Base-by-base conservation (phyloP, 805 yeast genomes). In the Maudiozyma serrabonitensis region DNA sequence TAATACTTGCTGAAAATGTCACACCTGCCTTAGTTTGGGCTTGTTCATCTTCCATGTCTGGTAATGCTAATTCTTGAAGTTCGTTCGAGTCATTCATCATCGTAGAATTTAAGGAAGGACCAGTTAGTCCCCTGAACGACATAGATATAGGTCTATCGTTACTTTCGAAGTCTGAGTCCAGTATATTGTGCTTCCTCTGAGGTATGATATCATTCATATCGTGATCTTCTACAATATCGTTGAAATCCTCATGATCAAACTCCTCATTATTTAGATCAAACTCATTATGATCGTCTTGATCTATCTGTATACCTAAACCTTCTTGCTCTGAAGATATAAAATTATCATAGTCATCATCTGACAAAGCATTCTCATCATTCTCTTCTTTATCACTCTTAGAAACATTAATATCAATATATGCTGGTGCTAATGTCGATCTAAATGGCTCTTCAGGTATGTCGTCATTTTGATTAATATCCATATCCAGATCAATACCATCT, bases 1-100 rank as follows among this genome's bases (percentile, higher is more conserved):
- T 76, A 50, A 93, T 87, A 56, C 88, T 74, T 1, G 95, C 82
- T 5, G 95, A 84, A 67, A 91, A 91, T 45, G 79, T 47, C 7
- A 53, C 49, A 15, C 41, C 15, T 7, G 26, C 16, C 2, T 23
- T 16, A 13, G 42, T 19, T 39, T 39, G 25, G 13, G 18, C 42
- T 39, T 39, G 26, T 39, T 39, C 26, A 19, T 13, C 8, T 19
- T 18, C 42, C 16, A 23, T 13, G 4, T 21, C 23, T 21, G 23
- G 23, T 13, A 19, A 2, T n/a, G 8, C 38, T 12, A 21, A 28
- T 4, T 46, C 44, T 18, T 25, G 37, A 25, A 21, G 7, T 11
- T 28, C 32, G 12, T 28, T 28, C 12, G 32, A 28, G 32, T 28
- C 32, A 28, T n/a, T 19, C 42, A 39, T 39, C 9, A 19, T 46